These are phyloP conservation scores for Tirmania nivea DNA, from an alignment of 495 filamentous ascomycete genomes.

Conservation along the genomic window DNA sequence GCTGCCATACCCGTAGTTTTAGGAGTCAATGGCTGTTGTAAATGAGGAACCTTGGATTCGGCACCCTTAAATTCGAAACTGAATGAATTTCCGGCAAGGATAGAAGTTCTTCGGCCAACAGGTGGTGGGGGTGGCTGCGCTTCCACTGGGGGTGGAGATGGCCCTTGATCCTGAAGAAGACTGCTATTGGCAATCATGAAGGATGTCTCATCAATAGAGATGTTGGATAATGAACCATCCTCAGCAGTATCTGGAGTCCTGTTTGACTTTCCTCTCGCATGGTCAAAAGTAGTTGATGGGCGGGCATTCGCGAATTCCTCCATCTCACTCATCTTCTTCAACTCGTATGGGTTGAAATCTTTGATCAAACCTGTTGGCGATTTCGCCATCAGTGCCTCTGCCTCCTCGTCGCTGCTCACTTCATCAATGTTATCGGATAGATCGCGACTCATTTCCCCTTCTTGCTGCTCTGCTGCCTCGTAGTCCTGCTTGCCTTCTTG, in stretches of 20 bases:
- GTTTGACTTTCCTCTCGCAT: background rate
- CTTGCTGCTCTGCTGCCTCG: background rate
- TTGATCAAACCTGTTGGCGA: conserved; percentile 1
- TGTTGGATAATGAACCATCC: background rate
- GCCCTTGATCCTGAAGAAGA: background rate
- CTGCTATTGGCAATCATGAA: background rate
- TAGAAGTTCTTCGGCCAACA: background rate
- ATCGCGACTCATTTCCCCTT: background rate
- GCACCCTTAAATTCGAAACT: background rate
- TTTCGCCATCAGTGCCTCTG: conserved; percentile 4
- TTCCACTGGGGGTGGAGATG: background rate
- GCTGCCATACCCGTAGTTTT: too few relatives aligned
- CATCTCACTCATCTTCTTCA: conserved; percentile 9
- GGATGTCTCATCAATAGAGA: background rate
- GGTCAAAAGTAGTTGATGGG: background rate
- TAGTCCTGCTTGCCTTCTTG: background rate
- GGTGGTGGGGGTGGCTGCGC: background rate
- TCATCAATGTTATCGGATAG: background rate
- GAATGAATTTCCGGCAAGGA: background rate
- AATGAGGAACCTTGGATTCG: background rate
- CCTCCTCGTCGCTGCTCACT: conserved; percentile 2
- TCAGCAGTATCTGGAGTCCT: background rate
- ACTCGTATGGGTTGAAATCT: conserved; percentile 10
- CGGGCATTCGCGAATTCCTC: background rate
- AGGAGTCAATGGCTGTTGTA: too few relatives aligned